Conservation (phyloP, 1,284 basidiomycete genomes). For the Microbotryomycetes sp. region DNA sequence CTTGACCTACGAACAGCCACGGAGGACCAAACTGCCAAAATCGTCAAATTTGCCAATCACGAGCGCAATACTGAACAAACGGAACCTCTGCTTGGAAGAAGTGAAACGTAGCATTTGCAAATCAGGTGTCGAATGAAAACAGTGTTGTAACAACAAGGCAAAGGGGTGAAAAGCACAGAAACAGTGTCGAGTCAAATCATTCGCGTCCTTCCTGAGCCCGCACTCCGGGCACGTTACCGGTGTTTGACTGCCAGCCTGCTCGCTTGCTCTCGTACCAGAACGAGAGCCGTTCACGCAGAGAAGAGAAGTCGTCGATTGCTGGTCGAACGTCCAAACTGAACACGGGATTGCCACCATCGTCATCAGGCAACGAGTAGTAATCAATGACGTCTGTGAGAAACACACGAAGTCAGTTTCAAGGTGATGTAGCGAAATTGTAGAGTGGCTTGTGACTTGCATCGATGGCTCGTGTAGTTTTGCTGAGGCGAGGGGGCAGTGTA, state of each 20-base stretch:
- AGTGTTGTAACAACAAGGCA: background rate
- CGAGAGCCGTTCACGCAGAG: conserved; percentile 33
- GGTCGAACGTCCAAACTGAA: conserved; percentile 75
- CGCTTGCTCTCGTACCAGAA: conserved; percentile 39
- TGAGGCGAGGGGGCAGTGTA: conserved; percentile 11
- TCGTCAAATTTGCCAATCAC: background rate
- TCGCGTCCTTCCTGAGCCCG: conserved; percentile 23
- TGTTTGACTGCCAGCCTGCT: conserved; percentile 19
- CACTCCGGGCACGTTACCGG: conserved; percentile 11
- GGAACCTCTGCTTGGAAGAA: too few relatives aligned
- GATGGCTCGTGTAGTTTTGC: background rate
- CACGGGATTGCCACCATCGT: conserved; percentile 74
- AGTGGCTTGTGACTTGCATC: background rate
- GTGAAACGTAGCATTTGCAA: too few relatives aligned
- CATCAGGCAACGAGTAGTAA: conserved; percentile 83
- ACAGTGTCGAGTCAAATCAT: background rate
- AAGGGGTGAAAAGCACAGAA: background rate
- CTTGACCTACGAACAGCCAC: conserved; percentile 25
- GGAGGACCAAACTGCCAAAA: conserved; percentile 1
- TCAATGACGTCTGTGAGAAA: conserved; percentile 66
- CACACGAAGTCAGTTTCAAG: background rate
- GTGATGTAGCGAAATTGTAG: background rate
- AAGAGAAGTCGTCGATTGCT: conserved; percentile 35
- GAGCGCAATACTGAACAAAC: too few relatives aligned
- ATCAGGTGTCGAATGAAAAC: too few relatives aligned